Base-by-base conservation (phyloP, 2,329 filamentous ascomycete species). In the Pseudopyricularia cyperi region DNA sequence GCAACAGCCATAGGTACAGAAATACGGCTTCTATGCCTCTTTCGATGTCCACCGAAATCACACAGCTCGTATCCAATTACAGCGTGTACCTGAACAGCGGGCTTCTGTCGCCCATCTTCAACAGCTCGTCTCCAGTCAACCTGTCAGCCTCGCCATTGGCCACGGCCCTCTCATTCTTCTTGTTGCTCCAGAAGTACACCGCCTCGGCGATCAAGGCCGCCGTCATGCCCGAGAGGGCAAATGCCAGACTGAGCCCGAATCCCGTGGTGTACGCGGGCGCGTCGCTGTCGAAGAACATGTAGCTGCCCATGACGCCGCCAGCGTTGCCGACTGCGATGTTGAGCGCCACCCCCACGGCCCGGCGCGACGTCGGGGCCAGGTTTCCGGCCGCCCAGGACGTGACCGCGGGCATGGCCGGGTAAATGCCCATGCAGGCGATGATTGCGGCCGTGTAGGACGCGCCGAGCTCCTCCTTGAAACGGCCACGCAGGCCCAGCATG, bases 291-390 rank as follows among this genome's bases (percentile, higher is more conserved):
- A 67, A 48, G 57, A 65, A 71, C 42, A 71, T 62, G 56, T 66
- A 64, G 37, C 64, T 56, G 32, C 64, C 66, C 12, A 66, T 55
- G 42, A 69, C 56, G 17, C 70, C 70, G 11, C 72, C 75, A 2
- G 78, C 63, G 52, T 83, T 84, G 0, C 80, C 81, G 14, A 80
- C 58, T 0, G 76, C 77, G 49, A 85, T 82, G 42, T 82, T 78
- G 12, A 85, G 66, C 0, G 80, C 82, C 74, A 84, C 84, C 2
- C 80, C 81, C 0, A 73, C 76, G 8, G 53, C 34, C 19, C 52
- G 52, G 17, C 44, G 46, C 24, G 52, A 35, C 3, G 28, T 17
- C 8, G 35, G 46, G 17, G 48, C 47, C 37, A 44, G 30, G 47
- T 53, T 53, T 47, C 34, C 48, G 11, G 30, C 48, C 35, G 39